Percentiles rank a stretch among this genome's conserved stretches.
phyloP scores from a whole-genome alignment of 371 early-diverging fungal species.

The Mucor plumbeus region DNA sequence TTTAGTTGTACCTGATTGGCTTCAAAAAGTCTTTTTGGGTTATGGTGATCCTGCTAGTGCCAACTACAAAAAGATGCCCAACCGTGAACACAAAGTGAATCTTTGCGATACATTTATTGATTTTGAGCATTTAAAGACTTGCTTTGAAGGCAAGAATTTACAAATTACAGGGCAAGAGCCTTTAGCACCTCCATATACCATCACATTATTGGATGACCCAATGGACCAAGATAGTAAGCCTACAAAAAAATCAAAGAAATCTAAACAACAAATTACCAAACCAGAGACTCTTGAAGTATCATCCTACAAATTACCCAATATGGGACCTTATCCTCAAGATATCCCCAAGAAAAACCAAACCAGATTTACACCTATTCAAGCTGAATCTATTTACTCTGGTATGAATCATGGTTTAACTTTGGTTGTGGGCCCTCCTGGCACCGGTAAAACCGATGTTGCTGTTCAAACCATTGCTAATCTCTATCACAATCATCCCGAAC shows the following conservation, averaged over 20 bases:
- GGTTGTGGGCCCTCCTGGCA: slow-evolving; percentile 95
- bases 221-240: slow-evolving; percentile 35
- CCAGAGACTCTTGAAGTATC: slow-evolving; percentile 55
- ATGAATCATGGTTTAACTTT: slow-evolving; percentile 85
- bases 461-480: slow-evolving; percentile 94
- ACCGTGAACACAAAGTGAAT: slow-evolving; percentile 60
- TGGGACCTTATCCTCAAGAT: slow-evolving; percentile 80
- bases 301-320: slow-evolving; percentile 64
- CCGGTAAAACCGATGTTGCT: slow-evolving; percentile 97
- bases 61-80: slow-evolving; percentile 65
- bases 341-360: slow-evolving; percentile 71
- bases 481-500: slow-evolving; percentile 86
- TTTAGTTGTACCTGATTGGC: slow-evolving; percentile 87
- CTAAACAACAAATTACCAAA: slow-evolving; percentile 38
- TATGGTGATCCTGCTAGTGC: slow-evolving; percentile 91
- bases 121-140: slow-evolving; percentile 74
- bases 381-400: slow-evolving; percentile 87
- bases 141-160: slow-evolving; percentile 56
- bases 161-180: slow-evolving; percentile 22
- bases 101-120: slow-evolving; percentile 90
- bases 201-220: slow-evolving; percentile 54
- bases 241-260: slow-evolving; percentile 54
- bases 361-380: slow-evolving; percentile 87
- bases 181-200: slow-evolving; percentile 65
- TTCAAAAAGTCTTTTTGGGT: slow-evolving; percentile 87